phyloP scores from a whole-genome alignment of 768 basidiomycete species.

The Gyrodon lividus region DNA sequence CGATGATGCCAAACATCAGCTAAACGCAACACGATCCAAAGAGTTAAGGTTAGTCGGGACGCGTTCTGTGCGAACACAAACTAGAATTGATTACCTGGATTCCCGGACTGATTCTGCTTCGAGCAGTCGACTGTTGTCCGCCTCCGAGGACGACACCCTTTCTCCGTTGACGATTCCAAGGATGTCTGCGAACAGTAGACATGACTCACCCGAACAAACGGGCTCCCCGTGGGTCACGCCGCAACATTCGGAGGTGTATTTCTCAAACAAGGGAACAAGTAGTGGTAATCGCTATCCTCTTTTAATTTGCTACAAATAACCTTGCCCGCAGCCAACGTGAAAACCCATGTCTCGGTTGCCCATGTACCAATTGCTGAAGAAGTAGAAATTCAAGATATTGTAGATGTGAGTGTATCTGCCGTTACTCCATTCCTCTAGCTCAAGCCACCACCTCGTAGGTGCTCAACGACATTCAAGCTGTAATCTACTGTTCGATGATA shows the following conservation, averaged over 20 bases:
- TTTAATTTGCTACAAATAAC: neutral
- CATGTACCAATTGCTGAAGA: constrained; percentile 4
- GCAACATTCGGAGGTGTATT: constrained; percentile 1
- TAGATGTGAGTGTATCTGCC: constrained; percentile 36
- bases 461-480: constrained; percentile 50
- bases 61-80: neutral
- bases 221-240: neutral
- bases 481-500: constrained; percentile 9
- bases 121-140: constrained; percentile 1
- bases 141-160: constrained; percentile 9
- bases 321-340: neutral
- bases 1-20: neutral
- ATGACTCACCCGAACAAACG: constrained; percentile 1
- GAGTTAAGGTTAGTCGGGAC: constrained; percentile 8
- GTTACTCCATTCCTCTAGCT: neutral
- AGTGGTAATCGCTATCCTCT: neutral
- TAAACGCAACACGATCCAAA: neutral
- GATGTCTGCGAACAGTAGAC: neutral
- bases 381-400: constrained; percentile 35
- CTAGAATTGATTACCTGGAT: neutral
- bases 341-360: neutral
- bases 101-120: neutral
- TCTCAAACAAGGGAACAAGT: constrained; percentile 3
- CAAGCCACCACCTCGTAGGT: constrained; percentile 33
- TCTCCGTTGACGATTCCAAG: constrained; percentile 17